These are phyloP conservation scores for Trichosanthes truncata DNA, from an alignment of 306 rosid genomes.

Conservation along the genomic window DNA sequence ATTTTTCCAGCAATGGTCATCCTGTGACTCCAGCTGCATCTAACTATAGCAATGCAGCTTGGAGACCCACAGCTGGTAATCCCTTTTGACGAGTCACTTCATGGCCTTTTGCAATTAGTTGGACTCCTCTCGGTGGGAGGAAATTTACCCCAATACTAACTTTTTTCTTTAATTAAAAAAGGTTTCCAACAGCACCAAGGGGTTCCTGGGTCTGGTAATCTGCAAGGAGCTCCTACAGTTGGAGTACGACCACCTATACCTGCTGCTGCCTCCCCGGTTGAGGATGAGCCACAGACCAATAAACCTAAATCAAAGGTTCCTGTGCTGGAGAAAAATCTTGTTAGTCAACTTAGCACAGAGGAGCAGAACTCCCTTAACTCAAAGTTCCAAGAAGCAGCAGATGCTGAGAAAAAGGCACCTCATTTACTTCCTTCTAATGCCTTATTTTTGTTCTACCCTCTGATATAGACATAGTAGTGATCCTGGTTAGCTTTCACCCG, in stretches of 20 bases:
- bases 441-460: not conserved
- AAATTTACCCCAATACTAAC: slow-evolving; percentile 17
- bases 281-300: slow-evolving; percentile 41
- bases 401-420: slow-evolving; percentile 77
- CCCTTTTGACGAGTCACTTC: slow-evolving; percentile 8
- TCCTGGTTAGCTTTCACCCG: not conserved
- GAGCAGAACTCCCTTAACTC: slow-evolving; percentile 66
- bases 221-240: slow-evolving; percentile 26
- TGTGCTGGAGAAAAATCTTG: slow-evolving; percentile 72
- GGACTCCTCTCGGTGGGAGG: not conserved
- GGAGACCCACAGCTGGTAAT: slow-evolving; percentile 68
- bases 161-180: slow-evolving; percentile 15
- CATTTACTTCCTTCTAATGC: slow-evolving; percentile 11
- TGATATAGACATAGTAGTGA: not conserved
- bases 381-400: slow-evolving; percentile 77
- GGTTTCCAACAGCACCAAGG: slow-evolving; percentile 65
- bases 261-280: slow-evolving; percentile 40
- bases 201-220: slow-evolving; percentile 46
- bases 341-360: slow-evolving; percentile 73
- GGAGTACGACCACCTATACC: slow-evolving; percentile 66
- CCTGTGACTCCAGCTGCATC: slow-evolving; percentile 26
- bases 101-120: slow-evolving; percentile 5
- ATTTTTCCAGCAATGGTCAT: slow-evolving; percentile 51
- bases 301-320: slow-evolving; percentile 65
- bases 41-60: slow-evolving; percentile 35